phyloP scores from a whole-genome alignment of 2,329 filamentous ascomycete species.

The Microsporum ferrugineum region DNA sequence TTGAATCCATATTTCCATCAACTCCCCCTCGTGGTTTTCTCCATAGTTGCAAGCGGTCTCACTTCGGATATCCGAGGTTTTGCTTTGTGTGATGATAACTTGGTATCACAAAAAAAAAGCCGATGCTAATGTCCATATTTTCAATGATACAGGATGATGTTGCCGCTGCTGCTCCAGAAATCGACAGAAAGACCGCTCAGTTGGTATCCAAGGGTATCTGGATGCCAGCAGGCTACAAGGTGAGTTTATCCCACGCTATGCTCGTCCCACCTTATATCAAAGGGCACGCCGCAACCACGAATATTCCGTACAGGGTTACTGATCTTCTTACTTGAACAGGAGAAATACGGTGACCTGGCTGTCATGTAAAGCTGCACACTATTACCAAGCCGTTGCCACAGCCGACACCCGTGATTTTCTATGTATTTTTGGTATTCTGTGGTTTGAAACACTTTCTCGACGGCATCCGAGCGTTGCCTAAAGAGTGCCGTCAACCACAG shows the following conservation, averaged over 20 bases:
- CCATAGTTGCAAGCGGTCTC: background rate
- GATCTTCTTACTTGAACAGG: slow-evolving; percentile 43
- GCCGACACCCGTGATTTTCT: slow-evolving; percentile 1
- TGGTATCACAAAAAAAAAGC: background rate
- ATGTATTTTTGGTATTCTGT: slow-evolving; percentile 7
- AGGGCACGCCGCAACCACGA: background rate
- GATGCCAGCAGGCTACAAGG: slow-evolving; percentile 98
- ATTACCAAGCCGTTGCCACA: background rate
- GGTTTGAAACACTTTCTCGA: background rate
- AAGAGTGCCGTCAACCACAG: background rate
- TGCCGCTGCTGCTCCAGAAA: slow-evolving; percentile 83
- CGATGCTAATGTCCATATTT: slow-evolving; percentile 8
- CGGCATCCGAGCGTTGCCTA: background rate
- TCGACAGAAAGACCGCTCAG: slow-evolving; percentile 91
- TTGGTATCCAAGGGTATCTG: slow-evolving; percentile 97
- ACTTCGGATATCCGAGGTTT: background rate
- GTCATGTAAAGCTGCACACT: slow-evolving; percentile 57
- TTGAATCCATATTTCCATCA: background rate
- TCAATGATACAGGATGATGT: slow-evolving; percentile 65
- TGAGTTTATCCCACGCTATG: slow-evolving; percentile 38
- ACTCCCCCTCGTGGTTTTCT: background rate
- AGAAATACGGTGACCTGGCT: slow-evolving; percentile 97
- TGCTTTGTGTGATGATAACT: background rate
- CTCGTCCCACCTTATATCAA: background rate
- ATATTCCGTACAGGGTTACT: background rate